phyloP scores from a whole-genome alignment of 352 stramenopile species.

The Phytophthora boehmeriae region DNA sequence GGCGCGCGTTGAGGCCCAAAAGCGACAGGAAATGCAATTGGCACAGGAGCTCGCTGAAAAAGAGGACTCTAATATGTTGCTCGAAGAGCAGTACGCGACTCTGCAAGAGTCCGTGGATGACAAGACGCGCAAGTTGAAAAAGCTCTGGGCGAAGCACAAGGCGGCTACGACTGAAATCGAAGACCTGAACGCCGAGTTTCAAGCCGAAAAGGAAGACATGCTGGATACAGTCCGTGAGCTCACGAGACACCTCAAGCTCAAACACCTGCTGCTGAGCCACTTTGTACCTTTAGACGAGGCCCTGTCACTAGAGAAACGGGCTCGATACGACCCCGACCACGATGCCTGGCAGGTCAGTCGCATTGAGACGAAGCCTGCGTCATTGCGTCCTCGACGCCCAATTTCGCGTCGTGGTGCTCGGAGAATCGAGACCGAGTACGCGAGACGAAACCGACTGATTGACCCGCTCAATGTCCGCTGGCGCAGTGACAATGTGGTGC shows the following conservation, averaged over 20 bases:
- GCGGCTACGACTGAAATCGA: slow-evolving; percentile 89
- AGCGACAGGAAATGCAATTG: slow-evolving; percentile 80
- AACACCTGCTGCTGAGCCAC: slow-evolving; percentile 90
- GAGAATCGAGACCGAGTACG: slow-evolving; percentile 93
- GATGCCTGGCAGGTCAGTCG: slow-evolving; percentile 90
- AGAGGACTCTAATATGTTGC: slow-evolving; percentile 92
- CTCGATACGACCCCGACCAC: slow-evolving; percentile 88
- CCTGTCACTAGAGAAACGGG: slow-evolving; percentile 78
- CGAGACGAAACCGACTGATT: slow-evolving; percentile 77
- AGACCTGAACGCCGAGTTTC: slow-evolving; percentile 93
- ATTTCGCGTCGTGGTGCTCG: slow-evolving; percentile 67
- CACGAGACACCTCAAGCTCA: slow-evolving; percentile 94
- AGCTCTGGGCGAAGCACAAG: slow-evolving; percentile 94
- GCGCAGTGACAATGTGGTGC: slow-evolving; percentile 90
- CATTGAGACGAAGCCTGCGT: slow-evolving; percentile 66
- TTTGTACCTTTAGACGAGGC: slow-evolving; percentile 86
- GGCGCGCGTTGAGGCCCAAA: slow-evolving; percentile 88
- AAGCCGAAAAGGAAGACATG: slow-evolving; percentile 95
- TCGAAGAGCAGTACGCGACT: slow-evolving; percentile 92
- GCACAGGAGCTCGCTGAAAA: slow-evolving; percentile 92
- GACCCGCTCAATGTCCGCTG: slow-evolving; percentile 90
- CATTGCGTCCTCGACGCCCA: slow-evolving; percentile 56
- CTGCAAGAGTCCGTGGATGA: slow-evolving; percentile 92
- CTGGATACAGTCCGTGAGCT: slow-evolving; percentile 95
- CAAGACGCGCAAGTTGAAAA: slow-evolving; percentile 97